phyloP scores from a whole-genome alignment of 345 rosid genomes.

The Eucalyptus erythrocorys region DNA sequence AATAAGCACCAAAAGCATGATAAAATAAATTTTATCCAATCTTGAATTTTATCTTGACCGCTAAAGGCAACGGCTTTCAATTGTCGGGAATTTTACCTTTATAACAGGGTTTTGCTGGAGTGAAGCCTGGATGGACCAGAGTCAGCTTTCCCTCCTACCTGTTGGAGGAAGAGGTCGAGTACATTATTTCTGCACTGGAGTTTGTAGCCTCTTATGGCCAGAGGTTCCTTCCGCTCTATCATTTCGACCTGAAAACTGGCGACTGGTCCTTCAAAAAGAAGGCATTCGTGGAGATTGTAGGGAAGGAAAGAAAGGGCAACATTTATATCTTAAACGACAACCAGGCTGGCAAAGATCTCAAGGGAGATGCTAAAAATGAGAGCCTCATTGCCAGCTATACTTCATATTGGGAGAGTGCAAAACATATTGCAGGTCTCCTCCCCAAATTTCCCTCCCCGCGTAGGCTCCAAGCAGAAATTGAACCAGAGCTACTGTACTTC shows the following conservation, averaged over 20 bases:
- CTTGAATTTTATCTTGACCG: too few relatives aligned
- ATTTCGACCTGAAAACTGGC: conserved; percentile 23
- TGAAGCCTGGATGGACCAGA: conserved; percentile 55
- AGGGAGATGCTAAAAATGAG: background rate
- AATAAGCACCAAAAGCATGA: too few relatives aligned
- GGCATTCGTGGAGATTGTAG: background rate
- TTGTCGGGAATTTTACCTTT: too few relatives aligned
- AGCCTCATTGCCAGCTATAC: background rate
- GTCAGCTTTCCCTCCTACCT: conserved; percentile 60
- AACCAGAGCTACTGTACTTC: background rate
- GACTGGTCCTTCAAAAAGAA: conserved; percentile 20
- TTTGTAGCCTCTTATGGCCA: conserved; percentile 34
- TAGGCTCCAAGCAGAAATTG: background rate
- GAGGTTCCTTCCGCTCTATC: conserved; percentile 32
- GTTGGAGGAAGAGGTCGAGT: conserved; percentile 27
- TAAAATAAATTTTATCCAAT: too few relatives aligned
- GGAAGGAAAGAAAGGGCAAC: background rate
- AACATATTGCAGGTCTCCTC: background rate
- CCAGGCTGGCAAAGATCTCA: background rate
- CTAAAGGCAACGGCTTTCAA: too few relatives aligned
- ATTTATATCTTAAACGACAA: background rate
- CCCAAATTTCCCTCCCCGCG: background rate
- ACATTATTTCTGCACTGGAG: conserved; percentile 29
- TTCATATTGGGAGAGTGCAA: background rate
- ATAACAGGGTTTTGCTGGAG: conserved; percentile 24